Evolutionary conservation across 2,329 filamentous ascomycete species (phyloP), one percentile per base, ranked within the genome.

Genomic region (Fonsecaea nubica): DNA sequence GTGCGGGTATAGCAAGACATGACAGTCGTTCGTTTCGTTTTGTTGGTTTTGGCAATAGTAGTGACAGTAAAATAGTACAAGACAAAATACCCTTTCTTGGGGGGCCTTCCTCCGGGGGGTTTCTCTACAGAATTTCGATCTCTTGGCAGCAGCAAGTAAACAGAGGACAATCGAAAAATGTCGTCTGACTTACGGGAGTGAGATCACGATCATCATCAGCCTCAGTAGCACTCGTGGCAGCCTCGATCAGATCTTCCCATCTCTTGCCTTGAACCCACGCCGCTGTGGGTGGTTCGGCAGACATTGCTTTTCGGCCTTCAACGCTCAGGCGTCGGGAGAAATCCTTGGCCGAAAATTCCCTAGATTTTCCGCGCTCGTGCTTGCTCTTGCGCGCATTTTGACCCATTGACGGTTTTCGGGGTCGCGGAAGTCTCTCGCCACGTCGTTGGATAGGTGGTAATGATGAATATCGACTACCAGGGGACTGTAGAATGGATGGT

Each of bases 171-270:
- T 73, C 72, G 69, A 73, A 73, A 73, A 73, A 73, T 62, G 57
- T 66, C 64, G 67, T 73, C 71, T 73, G 71, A 84, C 89, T 84
- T 86, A 96, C 92, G 75, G 92, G 92, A 77, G 92, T 96, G 76
- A 94, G 87, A 78, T 97, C 93, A 76, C 86, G 82, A 71, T 93
- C 93, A 77, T 96, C 92, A 75, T 95, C 86, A 74, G 90, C 94
- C 80, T 96, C 93, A 15, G 69, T 69, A 33, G 93, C 93, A 68
- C 92, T 97, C 36, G 94, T 93, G 62, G 92, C 94, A 60, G 94
- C 94, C 79, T 97, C 93, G 71, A 98, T 96, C 67, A 98, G 84
- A 78, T 98, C 94, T 79, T 97, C 92, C 95, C 94, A 98, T 74
- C 94, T 86, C 81, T 95, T 96, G 71, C 92, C 93, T 79, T 91